These are phyloP conservation scores for Diutina scorzettiae DNA, from an alignment of 1,139 yeast species.

Conservation along the genomic window DNA sequence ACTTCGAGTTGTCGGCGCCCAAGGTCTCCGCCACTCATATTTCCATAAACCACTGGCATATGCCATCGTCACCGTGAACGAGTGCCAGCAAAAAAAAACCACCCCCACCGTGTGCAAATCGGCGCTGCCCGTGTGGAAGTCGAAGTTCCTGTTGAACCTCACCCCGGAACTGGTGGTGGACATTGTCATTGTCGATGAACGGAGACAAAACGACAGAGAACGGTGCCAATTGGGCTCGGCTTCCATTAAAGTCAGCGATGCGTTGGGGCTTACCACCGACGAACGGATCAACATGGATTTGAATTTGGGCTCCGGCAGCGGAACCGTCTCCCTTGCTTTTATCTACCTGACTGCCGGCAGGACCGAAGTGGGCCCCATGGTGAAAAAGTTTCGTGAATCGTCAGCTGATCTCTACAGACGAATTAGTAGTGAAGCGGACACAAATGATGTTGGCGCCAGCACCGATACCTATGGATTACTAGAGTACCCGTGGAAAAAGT, in stretches of 20 bases:
- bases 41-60: constrained; percentile 96
- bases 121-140: constrained; percentile 95
- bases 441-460: constrained; percentile 83
- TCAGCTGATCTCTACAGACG: background rate
- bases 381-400: background rate
- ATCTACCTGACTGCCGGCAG: background rate
- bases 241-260: constrained; percentile 82
- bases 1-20: background rate
- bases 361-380: background rate
- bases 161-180: constrained; percentile 79
- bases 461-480: constrained; percentile 93
- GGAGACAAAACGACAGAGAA: constrained; percentile 93
- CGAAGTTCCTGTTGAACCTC: constrained; percentile 66
- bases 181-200: constrained; percentile 91
- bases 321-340: background rate
- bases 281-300: background rate
- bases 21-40: background rate
- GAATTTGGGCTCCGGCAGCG: background rate
- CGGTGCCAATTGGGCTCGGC: constrained; percentile 98
- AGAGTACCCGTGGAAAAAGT: constrained; percentile 98
- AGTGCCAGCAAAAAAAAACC: constrained; percentile 78
- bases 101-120: constrained; percentile 91
- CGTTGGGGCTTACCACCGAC: constrained; percentile 46
- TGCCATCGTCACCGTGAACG: constrained; percentile 94
- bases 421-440: background rate